Evolutionary conservation across 2,329 filamentous ascomycete species (phyloP), one percentile per base, ranked within the genome.

Genomic region (Monosporascus cannonballus): DNA sequence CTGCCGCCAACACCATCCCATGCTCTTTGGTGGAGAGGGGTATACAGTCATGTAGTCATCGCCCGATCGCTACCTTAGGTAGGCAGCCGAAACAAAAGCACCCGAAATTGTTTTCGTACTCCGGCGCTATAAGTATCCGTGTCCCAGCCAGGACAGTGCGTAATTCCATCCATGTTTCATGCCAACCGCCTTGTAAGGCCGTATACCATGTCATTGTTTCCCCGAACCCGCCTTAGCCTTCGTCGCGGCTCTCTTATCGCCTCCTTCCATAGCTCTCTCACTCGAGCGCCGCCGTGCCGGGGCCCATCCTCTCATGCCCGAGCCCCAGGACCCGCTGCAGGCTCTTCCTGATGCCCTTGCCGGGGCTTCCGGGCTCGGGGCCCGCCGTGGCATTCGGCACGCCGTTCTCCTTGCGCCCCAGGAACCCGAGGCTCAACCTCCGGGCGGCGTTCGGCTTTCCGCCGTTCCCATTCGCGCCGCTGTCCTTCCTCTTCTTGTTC

Each of bases 381-480:
- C n/a, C 24, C 36, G 49, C 53, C 22, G 48, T 51, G 7, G 59
- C 53, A 25, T 62, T 63, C 14, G 58, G 61, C 0, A 49, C 57
- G 20, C 50, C 60, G 30, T 64, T 69, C 24, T 67, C 64, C 37
- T 63, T 61, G 50, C 75, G 67, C 3, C 73, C 72, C 3, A 78
- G 64, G 3, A 79, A 65, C 3, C 74, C 75, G 44, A 79, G 72
- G 54, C 76, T 79, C 69, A 78, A 67, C 45, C 76, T 71, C 25
- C 76, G 69, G 20, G 66, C 59, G 3, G 66, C 61, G 34, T 64
- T 71, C 9, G 58, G 46, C 46, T 50, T 64, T 18, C 67, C 67
- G 27, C 48, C 22, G 15, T n/a, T 30, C 22, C n/a, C 15, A 15
- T 46, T 54, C n/a, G 56, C 49, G 42, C 50, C 50, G 27, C 38